phyloP scores from a whole-genome alignment of 345 rosid species.

The Eutrema heterophyllum region DNA sequence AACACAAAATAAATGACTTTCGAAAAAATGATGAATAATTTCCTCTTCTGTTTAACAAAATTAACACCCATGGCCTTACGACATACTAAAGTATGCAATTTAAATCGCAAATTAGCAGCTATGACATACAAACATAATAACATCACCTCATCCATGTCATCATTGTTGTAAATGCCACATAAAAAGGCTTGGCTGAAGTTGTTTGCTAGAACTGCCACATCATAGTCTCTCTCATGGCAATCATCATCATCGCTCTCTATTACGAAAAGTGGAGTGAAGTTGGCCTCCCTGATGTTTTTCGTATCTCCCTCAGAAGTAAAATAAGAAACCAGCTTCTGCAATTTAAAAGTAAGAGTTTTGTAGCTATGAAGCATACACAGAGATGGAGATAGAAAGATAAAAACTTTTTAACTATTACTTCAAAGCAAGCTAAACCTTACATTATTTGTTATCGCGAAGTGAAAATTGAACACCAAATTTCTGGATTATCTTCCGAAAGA shows the following conservation, averaged over 20 bases:
- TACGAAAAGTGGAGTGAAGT: slow-evolving; percentile 72
- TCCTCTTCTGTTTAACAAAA: neutral
- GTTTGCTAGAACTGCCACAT: slow-evolving; percentile 89
- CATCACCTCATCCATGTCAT: slow-evolving; percentile 74
- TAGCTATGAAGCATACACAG: no score
- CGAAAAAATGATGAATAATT: neutral
- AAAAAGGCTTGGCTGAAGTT: slow-evolving; percentile 88
- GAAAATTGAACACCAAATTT: no score
- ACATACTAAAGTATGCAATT: neutral
- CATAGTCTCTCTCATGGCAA: slow-evolving; percentile 92
- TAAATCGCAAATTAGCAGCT: neutral
- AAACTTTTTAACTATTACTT: no score
- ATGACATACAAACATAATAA: slow-evolving; percentile 15
- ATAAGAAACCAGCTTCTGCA: no score
- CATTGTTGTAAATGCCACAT: slow-evolving; percentile 78
- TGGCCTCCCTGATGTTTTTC: no score
- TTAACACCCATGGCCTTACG: neutral
- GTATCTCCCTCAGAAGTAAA: no score
- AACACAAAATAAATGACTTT: neutral
- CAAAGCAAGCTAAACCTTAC: no score
- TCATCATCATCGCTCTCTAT: slow-evolving; percentile 92
- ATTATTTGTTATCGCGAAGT: no score
- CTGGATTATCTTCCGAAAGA: no score
- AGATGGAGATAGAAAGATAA: no score
- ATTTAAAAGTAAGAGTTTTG: no score